Base-by-base conservation (phyloP, 352 stramenopile genomes). In the Discostella stelligera region DNA sequence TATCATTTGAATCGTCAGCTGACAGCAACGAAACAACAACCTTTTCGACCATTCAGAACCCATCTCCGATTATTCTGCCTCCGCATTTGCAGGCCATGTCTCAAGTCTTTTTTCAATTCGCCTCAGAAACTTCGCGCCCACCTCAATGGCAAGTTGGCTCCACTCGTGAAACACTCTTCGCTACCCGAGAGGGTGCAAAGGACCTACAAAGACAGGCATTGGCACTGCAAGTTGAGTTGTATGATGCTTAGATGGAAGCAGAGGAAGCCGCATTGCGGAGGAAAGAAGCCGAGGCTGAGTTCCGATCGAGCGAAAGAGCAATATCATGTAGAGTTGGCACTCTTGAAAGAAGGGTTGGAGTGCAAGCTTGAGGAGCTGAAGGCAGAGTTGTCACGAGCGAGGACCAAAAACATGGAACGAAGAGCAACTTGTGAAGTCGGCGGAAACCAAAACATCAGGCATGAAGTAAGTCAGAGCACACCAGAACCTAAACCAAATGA, bases 301-400 rank as follows among this genome's bases (percentile, higher is more conserved):
- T 75, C 76, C 62, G 69, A 76, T 11, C 71, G 58, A 59, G 69
- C 71, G 20, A 79, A 79, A 48, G 69, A 77, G 32, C 52, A 71
- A 20, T 76, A 79, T 37, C 60, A 76, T 56, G 48, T 7, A 46
- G 77, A 84, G 52, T 18, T 78, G 56, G 59, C 20, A 16, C 23
- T 74, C 9, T 37, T 49, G 7, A 76, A 71, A 62, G 20, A 55
- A 18, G 25, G 54, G 9, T 63, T 66, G 21, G 58, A 74, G 39
- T 61, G 59, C 16, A 53, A 77, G 41, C 46, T 71, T 21, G 46
- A 61, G 64, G 37, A 76, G 14, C 18, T 59, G 49, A 74, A 61
- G 20, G 73, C 53, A 39, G 73, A 74, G 65, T 65, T 64, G 27
- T 21, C 52, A 14, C 64, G 18, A 44, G 39, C 37, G 39, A 67